Evolutionary conservation across 805 yeast species (phyloP).

Genomic region (Myxozyma mucilagina): DNA sequence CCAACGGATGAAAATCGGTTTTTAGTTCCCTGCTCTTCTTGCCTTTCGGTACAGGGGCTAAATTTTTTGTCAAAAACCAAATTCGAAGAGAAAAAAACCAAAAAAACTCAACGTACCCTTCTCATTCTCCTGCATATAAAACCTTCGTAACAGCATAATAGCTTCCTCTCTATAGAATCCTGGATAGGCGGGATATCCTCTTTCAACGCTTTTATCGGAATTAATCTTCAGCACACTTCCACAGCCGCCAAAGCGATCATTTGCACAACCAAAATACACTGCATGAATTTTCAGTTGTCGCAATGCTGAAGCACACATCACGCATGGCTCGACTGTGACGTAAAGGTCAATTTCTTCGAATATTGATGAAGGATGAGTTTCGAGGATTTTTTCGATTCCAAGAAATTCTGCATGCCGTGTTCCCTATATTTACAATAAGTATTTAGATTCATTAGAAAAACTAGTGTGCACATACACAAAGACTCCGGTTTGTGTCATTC

Average conservation of each 20-base stretch:
- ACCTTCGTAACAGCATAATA: constrained; percentile 72
- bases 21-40: constrained; percentile 59
- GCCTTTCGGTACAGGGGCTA: constrained; percentile 75
- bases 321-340: constrained; percentile 97
- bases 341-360: constrained; percentile 66
- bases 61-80: not conserved
- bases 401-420: constrained; percentile 91
- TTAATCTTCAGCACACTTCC: constrained; percentile 77
- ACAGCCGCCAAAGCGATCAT: constrained; percentile 95
- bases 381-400: constrained; percentile 61
- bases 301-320: constrained; percentile 94
- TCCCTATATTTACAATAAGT: constrained; percentile 46
- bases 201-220: constrained; percentile 41
- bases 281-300: constrained; percentile 71
- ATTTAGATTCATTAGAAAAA: not conserved
- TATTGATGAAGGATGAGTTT: constrained; percentile 38
- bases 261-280: constrained; percentile 89
- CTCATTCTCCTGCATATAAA: constrained; percentile 81
- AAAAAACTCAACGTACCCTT: constrained; percentile 37
- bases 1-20: constrained; percentile 45
- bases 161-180: constrained; percentile 83
- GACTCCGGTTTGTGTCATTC: constrained; percentile 81
- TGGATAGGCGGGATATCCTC: constrained; percentile 54
- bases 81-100: not conserved
- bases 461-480: constrained; percentile 46